Percentiles rank a stretch among this genome's conserved stretches.
Evolutionary conservation across 257 asterid species (phyloP).

Genomic region (Fraxinus excelsior): DNA sequence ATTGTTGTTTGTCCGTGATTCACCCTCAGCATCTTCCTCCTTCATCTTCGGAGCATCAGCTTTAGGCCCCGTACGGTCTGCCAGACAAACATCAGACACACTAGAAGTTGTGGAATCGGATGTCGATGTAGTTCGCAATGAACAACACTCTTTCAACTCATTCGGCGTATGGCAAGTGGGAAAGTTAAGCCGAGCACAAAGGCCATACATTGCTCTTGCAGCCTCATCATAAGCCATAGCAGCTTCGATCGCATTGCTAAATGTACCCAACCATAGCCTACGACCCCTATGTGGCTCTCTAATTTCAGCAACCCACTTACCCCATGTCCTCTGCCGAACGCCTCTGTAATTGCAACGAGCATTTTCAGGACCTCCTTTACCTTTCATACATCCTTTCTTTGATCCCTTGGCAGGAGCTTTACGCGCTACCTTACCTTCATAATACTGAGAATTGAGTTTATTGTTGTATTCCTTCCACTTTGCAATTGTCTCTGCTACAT

Average conservation of each 20-base stretch:
- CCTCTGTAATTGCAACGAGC: conserved; percentile 53
- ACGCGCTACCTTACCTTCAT: conserved; percentile 26
- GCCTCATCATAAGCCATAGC: conserved; percentile 67
- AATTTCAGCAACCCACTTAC: conserved; percentile 76
- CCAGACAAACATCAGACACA: conserved; percentile 45
- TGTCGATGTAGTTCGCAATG: conserved; percentile 29
- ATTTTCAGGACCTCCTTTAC: conserved; percentile 69
- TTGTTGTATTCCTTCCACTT: conserved; percentile 56
- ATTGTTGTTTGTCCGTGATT: not conserved
- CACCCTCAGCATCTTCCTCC: conserved; percentile 22
- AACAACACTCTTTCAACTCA: conserved; percentile 12
- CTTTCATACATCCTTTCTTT: conserved; percentile 68
- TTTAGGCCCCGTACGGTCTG: not conserved
- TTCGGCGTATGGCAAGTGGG: conserved; percentile 15
- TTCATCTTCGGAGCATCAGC: conserved; percentile 6
- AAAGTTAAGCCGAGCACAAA: conserved; percentile 53
- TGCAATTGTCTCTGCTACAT: conserved; percentile 50
- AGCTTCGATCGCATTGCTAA: conserved; percentile 43
- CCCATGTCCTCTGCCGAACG: conserved; percentile 73
- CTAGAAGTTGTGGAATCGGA: conserved; percentile 43
- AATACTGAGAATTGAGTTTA: conserved; percentile 27
- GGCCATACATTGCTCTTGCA: conserved; percentile 56
- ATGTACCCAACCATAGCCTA: conserved; percentile 63
- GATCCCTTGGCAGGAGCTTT: conserved; percentile 68
- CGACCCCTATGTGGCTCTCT: conserved; percentile 58